Evolutionary conservation across 2,329 filamentous ascomycete genomes (phyloP).

Genomic region (Aspergillus quadrilineatus): DNA sequence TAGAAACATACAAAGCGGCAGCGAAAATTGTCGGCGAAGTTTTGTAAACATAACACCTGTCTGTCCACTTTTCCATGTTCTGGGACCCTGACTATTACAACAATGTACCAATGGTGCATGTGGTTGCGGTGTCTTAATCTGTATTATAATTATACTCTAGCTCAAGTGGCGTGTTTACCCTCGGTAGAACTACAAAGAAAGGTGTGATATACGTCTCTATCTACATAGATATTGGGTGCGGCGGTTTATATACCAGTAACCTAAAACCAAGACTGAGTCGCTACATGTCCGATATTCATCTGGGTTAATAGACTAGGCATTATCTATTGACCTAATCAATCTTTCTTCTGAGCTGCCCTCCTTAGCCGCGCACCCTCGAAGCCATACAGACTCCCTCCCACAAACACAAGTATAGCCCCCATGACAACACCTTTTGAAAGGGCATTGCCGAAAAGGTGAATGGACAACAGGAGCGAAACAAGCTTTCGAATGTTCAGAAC

Average conservation of each 20-base stretch:
- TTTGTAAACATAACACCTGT: constrained; percentile 53
- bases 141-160: constrained; percentile 6
- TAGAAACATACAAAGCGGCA: constrained; percentile 94
- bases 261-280: no score
- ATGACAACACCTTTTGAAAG: constrained; percentile 73
- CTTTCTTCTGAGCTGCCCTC: constrained; percentile 23
- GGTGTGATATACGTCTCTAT: background rate
- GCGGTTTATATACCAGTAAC: background rate
- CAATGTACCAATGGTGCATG: background rate
- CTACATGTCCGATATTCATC: no score
- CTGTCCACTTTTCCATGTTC: background rate
- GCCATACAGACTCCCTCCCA: constrained; percentile 86
- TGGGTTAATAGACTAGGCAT: no score
- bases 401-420: constrained; percentile 83
- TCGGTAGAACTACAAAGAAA: background rate
- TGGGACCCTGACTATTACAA: background rate
- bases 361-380: constrained; percentile 57
- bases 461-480: constrained; percentile 84
- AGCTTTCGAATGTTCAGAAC: constrained; percentile 94
- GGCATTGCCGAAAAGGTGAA: constrained; percentile 89
- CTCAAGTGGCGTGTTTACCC: background rate
- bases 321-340: background rate
- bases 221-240: background rate
- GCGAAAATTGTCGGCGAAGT: constrained; percentile 98
- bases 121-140: background rate